Evolutionary conservation across 1,284 basidiomycete genomes (phyloP), one percentile per base, ranked within the genome.

Genomic region (Rhodofomes roseus): DNA sequence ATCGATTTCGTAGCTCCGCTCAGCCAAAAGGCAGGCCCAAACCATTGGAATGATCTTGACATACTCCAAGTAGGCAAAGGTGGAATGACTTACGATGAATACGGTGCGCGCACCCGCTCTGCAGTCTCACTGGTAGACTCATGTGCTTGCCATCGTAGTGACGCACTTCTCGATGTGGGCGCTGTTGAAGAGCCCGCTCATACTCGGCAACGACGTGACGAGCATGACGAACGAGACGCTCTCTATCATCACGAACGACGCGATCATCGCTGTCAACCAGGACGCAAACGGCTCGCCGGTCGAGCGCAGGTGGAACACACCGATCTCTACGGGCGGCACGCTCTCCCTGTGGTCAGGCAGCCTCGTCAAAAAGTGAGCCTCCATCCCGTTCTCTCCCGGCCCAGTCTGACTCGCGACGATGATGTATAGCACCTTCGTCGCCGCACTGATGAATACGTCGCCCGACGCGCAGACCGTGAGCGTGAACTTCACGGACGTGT

Each of bases 141-240:
- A 54, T n/a, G 22, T 12, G 48, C 9, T 12, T n/a, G 18, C 22
- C 18, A 11, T 5, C 25, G 2, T 46, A 75, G 73, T 74, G 16
- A 74, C 76, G 2, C 77, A 79, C 64, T 78, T 79, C 63, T 74
- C 76, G 1, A 76, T 78, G 74, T 79, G 77, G 77, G 73, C 74
- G 12, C 63, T 76, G 5, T 66, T 77, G 25, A 79, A 78, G n/a
- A 77, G 76, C 43, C 76, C 77, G 1, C 70, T 79, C 12, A 76
- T 79, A 54, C 68, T 79, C 40, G 76, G 76, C 0, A 77, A 77
- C 64, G 75, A 78, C 59, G 61, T 79, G 22, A 73, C 71, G 7
- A 71, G 69, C 56, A 77, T 77, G 74, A 68, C 71, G 1, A 68
- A 73, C 52, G 73, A 75, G 37, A 74, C 73, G 3, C 61, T 71